A percentile compares a stretch with the other conserved stretches of the same genome.
phyloP scores from a whole-genome alignment of 768 basidiomycete species.

The Hortiboletus campestris region DNA sequence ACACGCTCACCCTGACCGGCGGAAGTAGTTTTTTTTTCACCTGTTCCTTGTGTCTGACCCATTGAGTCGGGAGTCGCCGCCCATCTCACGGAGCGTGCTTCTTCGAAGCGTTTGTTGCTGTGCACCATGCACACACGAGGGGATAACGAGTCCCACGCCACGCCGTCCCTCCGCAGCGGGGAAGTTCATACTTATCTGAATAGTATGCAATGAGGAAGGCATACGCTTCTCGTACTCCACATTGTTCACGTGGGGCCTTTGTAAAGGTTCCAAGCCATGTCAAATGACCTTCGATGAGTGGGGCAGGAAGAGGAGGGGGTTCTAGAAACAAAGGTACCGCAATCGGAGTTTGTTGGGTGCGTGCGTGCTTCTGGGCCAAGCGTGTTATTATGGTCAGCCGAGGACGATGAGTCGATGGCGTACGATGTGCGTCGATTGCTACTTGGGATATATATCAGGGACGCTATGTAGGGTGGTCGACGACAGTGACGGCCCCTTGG shows the following conservation, averaged over 20 bases:
- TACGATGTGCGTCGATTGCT: neutral
- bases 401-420: neutral
- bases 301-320: neutral
- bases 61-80: no score
- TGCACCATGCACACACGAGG: no score
- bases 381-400: neutral
- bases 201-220: no score
- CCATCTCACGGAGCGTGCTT: no score
- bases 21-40: no score
- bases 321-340: neutral
- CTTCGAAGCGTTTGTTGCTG: no score
- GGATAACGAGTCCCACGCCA: no score
- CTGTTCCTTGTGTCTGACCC: no score
- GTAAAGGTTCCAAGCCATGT: neutral
- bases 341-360: neutral
- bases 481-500: neutral
- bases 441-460: neutral
- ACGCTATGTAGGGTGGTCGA: no score
- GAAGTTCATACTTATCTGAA: neutral
- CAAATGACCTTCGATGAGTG: neutral
- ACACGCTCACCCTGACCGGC: no score
- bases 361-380: neutral
- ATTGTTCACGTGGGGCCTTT: neutral
- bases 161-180: no score
- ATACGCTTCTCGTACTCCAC: neutral